A percentile compares a stretch with the other conserved stretches of the same genome.
Conservation (phyloP, 805 yeast genomes). For the Teunomyces cretensis region DNA sequence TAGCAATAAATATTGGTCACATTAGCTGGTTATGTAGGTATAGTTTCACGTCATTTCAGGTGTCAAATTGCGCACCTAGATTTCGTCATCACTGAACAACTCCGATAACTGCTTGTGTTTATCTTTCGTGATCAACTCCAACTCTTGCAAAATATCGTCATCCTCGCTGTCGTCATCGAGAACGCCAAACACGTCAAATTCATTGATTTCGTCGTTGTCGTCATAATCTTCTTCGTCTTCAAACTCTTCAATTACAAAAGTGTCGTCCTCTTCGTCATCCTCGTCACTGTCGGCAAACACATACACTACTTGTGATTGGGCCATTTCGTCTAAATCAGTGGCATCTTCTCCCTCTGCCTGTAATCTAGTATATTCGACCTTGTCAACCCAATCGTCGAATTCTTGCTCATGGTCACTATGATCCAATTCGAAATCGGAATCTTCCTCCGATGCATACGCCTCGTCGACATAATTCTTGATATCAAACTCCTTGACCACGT, state of each 20-base stretch:
- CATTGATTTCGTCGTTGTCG: constrained; percentile 10
- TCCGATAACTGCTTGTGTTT: constrained; percentile 4
- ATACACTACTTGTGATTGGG: constrained; percentile 3
- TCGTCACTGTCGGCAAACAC: constrained; percentile 7
- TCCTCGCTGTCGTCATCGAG: constrained; percentile 13
- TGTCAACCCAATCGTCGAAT: constrained; percentile 20
- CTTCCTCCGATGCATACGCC: constrained; percentile 6
- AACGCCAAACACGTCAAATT: constrained; percentile 1
- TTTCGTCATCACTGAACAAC: constrained; percentile 8
- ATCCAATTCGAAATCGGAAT: constrained; percentile 15
- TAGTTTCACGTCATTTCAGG: not conserved
- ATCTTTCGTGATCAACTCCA: constrained; percentile 8
- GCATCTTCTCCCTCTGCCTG: constrained; percentile 10
- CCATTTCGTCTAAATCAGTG: constrained; percentile 12
- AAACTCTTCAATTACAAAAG: constrained; percentile 15
- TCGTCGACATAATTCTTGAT: constrained; percentile 11
- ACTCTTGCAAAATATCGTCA: constrained; percentile 8
- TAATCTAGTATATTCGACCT: constrained; percentile 14
- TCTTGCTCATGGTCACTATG: constrained; percentile 13
- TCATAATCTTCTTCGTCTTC: constrained; percentile 14
- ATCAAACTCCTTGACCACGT: constrained; percentile 16
- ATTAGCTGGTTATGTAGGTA: not conserved
- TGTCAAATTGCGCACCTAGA: not conserved
- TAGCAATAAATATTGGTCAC: too few species aligned
- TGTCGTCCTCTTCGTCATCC: constrained; percentile 18